phyloP scores from a whole-genome alignment of 73 alveolate species.

The Stentor roeselii region DNA sequence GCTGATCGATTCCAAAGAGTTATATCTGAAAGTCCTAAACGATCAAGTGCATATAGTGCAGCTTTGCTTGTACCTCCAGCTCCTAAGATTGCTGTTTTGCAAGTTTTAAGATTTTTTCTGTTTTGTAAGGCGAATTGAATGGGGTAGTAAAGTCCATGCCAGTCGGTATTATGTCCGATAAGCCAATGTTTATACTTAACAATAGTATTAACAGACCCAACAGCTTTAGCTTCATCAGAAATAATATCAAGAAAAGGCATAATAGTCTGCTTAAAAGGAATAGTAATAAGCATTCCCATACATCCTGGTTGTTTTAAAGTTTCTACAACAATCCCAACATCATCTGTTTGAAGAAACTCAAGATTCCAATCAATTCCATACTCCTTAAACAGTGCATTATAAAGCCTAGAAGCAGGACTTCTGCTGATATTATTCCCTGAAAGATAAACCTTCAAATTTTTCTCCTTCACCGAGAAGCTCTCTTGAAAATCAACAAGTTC shows the following conservation, averaged over 20 bases:
- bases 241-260: constrained; percentile 2
- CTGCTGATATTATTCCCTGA: constrained; percentile 20
- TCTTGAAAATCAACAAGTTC: neutral
- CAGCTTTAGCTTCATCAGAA: constrained; percentile 19
- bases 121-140: too few species aligned
- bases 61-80: constrained; percentile 49
- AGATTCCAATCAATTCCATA: neutral
- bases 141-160: constrained; percentile 29
- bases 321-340: constrained; percentile 3
- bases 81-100: constrained; percentile 26
- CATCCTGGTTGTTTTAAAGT: neutral
- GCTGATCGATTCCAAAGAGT: constrained; percentile 14
- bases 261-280: constrained; percentile 33
- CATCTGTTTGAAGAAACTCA: neutral
- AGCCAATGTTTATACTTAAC: constrained; percentile 17
- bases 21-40: neutral
- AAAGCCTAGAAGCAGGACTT: constrained; percentile 28
- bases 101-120: neutral
- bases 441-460: constrained; percentile 5
- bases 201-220: constrained; percentile 30
- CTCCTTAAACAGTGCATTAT: constrained; percentile 24
- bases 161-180: constrained; percentile 33
- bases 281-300: constrained; percentile 34
- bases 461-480: neutral
- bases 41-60: constrained; percentile 35